phyloP scores from a whole-genome alignment of 176 grass and related monocot genomes.

The Rhynchospora pubera region DNA sequence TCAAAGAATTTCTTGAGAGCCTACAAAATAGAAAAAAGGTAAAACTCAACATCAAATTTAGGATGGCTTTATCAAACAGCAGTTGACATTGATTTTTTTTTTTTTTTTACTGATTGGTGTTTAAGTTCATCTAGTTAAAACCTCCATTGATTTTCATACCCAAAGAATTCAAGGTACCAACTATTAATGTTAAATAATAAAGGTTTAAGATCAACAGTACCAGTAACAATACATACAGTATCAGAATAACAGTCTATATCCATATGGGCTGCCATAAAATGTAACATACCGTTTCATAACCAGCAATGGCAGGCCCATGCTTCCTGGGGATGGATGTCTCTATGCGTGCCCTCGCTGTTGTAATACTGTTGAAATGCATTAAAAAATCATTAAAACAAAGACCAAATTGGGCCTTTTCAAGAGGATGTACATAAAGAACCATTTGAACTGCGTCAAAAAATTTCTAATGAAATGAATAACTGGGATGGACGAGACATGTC shows the following conservation, averaged over 20 bases:
- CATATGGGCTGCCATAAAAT: not conserved
- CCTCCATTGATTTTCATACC: not conserved
- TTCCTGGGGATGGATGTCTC: slow-evolving; percentile 93
- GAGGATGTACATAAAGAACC: not conserved
- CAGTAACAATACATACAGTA: not conserved
- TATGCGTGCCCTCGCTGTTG: slow-evolving; percentile 63
- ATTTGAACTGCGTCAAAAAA: not conserved
- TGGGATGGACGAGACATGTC: not conserved
- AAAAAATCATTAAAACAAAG: not conserved
- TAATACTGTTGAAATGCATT: slow-evolving; percentile 64
- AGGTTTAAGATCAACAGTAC: not conserved
- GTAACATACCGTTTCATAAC: slow-evolving; percentile 67
- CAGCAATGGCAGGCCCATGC: slow-evolving; percentile 93
- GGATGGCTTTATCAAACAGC: not conserved
- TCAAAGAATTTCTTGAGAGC: slow-evolving; percentile 97
- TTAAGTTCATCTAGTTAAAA: not conserved
- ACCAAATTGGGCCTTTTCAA: not conserved
- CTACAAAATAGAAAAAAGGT: slow-evolving; percentile 39
- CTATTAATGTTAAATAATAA: not conserved
- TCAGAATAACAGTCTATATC: not conserved
- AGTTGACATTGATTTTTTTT: not conserved
- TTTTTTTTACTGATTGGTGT: not conserved
- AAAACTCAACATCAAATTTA: slow-evolving; percentile 29
- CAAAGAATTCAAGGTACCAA: not conserved
- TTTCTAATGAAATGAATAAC: not conserved